A percentile compares a stretch with the other conserved stretches of the same genome.
phyloP scores from a whole-genome alignment of 352 stramenopile species.

The Pythium oligandrum region DNA sequence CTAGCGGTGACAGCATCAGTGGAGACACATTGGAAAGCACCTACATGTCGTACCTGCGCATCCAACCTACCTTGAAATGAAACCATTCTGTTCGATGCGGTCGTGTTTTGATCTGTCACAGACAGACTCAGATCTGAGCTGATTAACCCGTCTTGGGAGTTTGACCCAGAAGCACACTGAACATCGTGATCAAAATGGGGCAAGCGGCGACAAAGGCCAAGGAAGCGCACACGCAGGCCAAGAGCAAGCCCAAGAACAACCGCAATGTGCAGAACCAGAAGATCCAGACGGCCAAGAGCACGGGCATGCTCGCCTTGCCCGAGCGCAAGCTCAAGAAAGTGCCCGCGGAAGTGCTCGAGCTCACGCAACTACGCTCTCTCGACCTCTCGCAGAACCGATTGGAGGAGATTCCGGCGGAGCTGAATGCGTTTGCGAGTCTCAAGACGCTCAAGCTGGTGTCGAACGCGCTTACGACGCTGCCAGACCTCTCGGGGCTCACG shows the following conservation, averaged over 20 bases:
- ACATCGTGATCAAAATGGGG: conserved; percentile 57
- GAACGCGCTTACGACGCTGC: conserved; percentile 53
- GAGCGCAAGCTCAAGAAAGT: conserved; percentile 74
- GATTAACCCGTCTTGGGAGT: too few relatives aligned
- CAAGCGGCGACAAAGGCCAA: conserved; percentile 58
- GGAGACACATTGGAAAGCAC: too few relatives aligned
- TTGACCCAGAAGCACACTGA: conserved; percentile 9
- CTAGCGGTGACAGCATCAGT: too few relatives aligned
- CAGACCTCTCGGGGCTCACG: conserved; percentile 58
- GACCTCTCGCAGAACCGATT: conserved; percentile 73
- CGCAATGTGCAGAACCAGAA: conserved; percentile 77
- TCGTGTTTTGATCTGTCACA: too few relatives aligned
- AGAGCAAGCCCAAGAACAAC: conserved; percentile 81
- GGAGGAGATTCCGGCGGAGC: conserved; percentile 33
- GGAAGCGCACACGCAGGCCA: conserved; percentile 58
- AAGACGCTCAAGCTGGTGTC: conserved; percentile 72
- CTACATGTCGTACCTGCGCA: too few relatives aligned
- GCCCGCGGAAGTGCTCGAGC: conserved; percentile 45
- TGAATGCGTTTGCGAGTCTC: conserved; percentile 39
- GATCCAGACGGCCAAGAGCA: conserved; percentile 48
- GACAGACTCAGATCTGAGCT: too few relatives aligned
- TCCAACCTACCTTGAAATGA: too few relatives aligned
- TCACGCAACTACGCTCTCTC: conserved; percentile 55
- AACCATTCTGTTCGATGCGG: too few relatives aligned
- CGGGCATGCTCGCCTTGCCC: conserved; percentile 65